phyloP scores from a whole-genome alignment of 768 basidiomycete genomes.

The Mrakia frigida region DNA sequence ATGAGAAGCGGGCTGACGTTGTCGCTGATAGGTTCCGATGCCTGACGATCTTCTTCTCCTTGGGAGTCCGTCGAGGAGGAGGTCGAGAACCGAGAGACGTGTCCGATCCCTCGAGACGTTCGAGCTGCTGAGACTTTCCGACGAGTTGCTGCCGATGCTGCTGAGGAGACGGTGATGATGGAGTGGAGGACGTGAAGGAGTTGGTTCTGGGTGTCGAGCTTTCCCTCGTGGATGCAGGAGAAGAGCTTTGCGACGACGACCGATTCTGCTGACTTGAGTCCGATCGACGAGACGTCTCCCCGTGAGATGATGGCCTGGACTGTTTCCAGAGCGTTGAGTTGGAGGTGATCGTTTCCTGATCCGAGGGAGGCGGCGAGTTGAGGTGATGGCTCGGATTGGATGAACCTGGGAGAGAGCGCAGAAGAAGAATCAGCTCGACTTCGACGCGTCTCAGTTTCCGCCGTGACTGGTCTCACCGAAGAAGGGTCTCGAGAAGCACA shows the following conservation, averaged over 20 bases:
- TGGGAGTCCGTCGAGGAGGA: constrained; percentile 9
- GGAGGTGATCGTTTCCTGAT: constrained; percentile 59
- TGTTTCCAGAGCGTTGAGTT: constrained; percentile 70
- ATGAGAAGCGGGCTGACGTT: constrained; percentile 54
- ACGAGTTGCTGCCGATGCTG: not conserved
- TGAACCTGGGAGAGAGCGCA: constrained; percentile 51
- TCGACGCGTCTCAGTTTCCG: not conserved
- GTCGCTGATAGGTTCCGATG: not conserved
- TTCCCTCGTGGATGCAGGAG: constrained; percentile 60
- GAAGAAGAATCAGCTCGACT: not conserved
- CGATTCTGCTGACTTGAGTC: constrained; percentile 63
- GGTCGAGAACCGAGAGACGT: constrained; percentile 5
- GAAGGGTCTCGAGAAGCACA: constrained; percentile 63
- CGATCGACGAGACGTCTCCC: constrained; percentile 64
- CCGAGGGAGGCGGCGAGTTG: constrained; percentile 53
- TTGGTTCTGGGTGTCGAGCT: constrained; percentile 86
- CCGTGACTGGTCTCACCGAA: constrained; percentile 53
- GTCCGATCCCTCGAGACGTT: not conserved
- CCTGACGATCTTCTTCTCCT: not conserved
- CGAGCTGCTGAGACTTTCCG: constrained; percentile 3
- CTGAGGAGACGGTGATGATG: constrained; percentile 50
- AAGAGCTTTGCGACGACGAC: constrained; percentile 70
- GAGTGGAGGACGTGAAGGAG: constrained; percentile 85
- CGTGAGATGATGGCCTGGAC: constrained; percentile 75
- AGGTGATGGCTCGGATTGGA: constrained; percentile 69